These are phyloP conservation scores for Tillandsia fasciculata DNA, from an alignment of 176 grass and related monocot genomes.

Conservation along the genomic window DNA sequence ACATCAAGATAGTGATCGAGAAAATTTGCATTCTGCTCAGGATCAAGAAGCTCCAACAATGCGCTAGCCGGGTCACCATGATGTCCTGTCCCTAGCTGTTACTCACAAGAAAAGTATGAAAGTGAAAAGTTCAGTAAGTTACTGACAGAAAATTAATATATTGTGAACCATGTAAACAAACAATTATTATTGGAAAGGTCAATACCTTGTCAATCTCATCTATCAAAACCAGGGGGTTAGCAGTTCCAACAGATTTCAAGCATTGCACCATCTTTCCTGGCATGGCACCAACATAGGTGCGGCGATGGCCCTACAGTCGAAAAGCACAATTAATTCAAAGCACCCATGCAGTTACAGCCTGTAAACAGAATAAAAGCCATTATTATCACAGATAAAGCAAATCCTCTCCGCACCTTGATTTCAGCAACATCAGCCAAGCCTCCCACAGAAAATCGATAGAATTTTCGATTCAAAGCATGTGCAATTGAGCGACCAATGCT, in stretches of 20 bases:
- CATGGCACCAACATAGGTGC: constrained; percentile 97
- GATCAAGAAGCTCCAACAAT: constrained; percentile 90
- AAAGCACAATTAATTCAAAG: not conserved
- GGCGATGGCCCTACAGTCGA: constrained; percentile 67
- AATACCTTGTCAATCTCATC: constrained; percentile 99
- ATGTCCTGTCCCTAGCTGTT: constrained; percentile 89
- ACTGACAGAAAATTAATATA: no score
- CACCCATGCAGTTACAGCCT: not conserved
- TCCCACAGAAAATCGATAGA: constrained; percentile 97
- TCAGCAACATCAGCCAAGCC: constrained; percentile 99
- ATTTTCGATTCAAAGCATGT: constrained; percentile 77
- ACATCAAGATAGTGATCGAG: constrained; percentile 99
- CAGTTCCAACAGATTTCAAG: constrained; percentile 86
- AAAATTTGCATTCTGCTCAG: constrained; percentile 99
- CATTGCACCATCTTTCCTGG: constrained; percentile 99
- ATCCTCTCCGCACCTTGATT: constrained; percentile 64
- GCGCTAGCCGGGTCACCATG: constrained; percentile 98
- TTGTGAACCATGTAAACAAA: not conserved
- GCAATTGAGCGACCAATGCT: constrained; percentile 98
- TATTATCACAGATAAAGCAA: constrained; percentile 15
- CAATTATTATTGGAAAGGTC: not conserved
- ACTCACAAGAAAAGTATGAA: constrained; percentile 16
- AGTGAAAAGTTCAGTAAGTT: not conserved
- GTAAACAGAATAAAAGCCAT: not conserved
- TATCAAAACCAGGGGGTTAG: constrained; percentile 93